Percentiles rank a stretch among this genome's conserved stretches.
Conservation (phyloP, 2,329 filamentous ascomycete species). For the Rhytidhysteron rufulum region DNA sequence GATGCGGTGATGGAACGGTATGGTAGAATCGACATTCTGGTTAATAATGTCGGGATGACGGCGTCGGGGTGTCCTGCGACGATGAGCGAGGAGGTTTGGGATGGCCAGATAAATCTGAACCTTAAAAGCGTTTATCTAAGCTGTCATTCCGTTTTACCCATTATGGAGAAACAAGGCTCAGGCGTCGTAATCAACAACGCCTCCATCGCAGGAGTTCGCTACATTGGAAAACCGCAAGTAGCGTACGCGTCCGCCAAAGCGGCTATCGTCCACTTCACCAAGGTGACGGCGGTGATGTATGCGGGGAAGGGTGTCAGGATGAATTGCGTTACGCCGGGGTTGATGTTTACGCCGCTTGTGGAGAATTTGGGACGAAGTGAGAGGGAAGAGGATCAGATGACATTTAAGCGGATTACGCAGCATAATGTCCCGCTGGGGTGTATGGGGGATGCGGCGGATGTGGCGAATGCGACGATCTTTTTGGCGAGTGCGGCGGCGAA, state of each 20-base stretch:
- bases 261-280: slow-evolving; percentile 50
- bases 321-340: slow-evolving; percentile 54
- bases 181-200: slow-evolving; percentile 47
- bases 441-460: slow-evolving; percentile 33
- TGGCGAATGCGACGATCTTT: slow-evolving; percentile 31
- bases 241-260: slow-evolving; percentile 53
- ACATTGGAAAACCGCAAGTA: slow-evolving; percentile 51
- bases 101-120: slow-evolving; percentile 53
- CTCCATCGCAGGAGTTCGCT: slow-evolving; percentile 51
- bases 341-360: slow-evolving; percentile 48
- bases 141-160: slow-evolving; percentile 50
- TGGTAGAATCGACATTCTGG: slow-evolving; percentile 52
- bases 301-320: slow-evolving; percentile 46
- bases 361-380: slow-evolving; percentile 8
- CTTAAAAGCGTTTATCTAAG: slow-evolving; percentile 55
- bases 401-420: slow-evolving; percentile 8
- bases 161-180: slow-evolving; percentile 50
- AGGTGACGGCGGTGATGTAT: slow-evolving; percentile 50
- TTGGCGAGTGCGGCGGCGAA: slow-evolving; percentile 23
- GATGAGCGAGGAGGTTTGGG: slow-evolving; percentile 50
- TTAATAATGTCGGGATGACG: slow-evolving; percentile 54
- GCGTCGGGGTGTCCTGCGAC: slow-evolving; percentile 48
- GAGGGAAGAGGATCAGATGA: slow-evolving; percentile 6
- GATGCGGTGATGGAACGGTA: slow-evolving; percentile 25
- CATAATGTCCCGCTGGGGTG: slow-evolving; percentile 24